phyloP scores from a whole-genome alignment of 169 alveolate species.

The Cardiosporidium cionae region DNA sequence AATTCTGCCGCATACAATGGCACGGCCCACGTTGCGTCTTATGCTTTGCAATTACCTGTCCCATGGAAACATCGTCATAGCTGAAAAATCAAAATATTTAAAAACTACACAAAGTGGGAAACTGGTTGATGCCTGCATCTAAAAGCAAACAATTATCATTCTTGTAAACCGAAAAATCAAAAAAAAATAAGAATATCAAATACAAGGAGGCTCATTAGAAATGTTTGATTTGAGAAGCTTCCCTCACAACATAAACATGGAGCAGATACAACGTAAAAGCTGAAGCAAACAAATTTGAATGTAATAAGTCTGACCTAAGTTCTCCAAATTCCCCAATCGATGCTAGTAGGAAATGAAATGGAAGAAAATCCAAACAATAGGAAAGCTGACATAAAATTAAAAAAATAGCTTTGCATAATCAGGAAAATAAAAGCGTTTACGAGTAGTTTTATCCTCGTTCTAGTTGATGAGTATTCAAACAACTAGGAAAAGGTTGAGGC shows the following conservation, averaged over 20 bases:
- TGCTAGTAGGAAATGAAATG: slow-evolving; percentile 76
- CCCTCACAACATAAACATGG: not conserved
- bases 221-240: too few relatives aligned
- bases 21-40: slow-evolving; percentile 71
- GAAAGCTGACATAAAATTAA: slow-evolving; percentile 35
- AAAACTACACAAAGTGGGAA: not conserved
- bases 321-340: slow-evolving; percentile 72
- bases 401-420: too few relatives aligned
- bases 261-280: not conserved
- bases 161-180: not conserved
- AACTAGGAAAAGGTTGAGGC: not conserved
- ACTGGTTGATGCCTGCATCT: not conserved
- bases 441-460: not conserved
- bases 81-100: not conserved
- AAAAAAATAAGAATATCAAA: not conserved
- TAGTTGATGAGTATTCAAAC: not conserved
- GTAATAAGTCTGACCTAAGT: slow-evolving; percentile 33
- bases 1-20: slow-evolving; percentile 57
- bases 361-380: slow-evolving; percentile 67
- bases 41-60: slow-evolving; percentile 68
- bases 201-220: not conserved
- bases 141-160: not conserved
- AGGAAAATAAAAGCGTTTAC: not conserved
- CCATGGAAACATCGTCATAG: slow-evolving; percentile 80
- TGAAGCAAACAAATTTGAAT: not conserved